Base-by-base conservation (phyloP, 2,329 filamentous ascomycete genomes). In the Trichoderma cornu-damae region DNA sequence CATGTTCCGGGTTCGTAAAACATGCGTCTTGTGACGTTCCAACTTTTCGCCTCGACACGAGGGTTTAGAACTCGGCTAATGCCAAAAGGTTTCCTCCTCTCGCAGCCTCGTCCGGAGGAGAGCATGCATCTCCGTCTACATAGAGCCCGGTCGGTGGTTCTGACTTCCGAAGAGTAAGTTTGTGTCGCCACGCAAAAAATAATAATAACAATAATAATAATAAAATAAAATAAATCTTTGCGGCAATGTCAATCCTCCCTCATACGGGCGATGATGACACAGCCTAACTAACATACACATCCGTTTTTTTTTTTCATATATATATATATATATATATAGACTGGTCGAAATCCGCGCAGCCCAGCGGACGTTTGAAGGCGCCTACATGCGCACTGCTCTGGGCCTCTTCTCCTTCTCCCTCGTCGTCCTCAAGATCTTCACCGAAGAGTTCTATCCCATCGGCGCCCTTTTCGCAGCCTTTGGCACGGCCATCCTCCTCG, bases 401-500 rank as follows among this genome's bases (percentile, higher is more conserved):
- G 90, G 89, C 3, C 92, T 97, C 68, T 97, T 97, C 77, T 93
- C 89, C 57, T 97, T 99, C 72, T 87, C 93, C 18, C 85, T 99
- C 49, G 86, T 99, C 61, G 89, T 99, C 52, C 65, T 73, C 58
- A 96, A 95, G 76, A 95, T 99, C 72, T 97, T 99, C 76, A 96
- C 91, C 7, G 83, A 86, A 52, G 94, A 97, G 69, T 97, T 99
- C 77, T 97, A 97, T 74, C 85, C 88, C 64, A 96, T 96, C 61
- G 94, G 94, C n/a, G 94, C 94, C 6, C 79, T 99, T 30, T 96
- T 96, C 70, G 92, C 94, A 42, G 86, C 90, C 48, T 97, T 97
- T 68, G 94, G 93, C 11, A 85, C 87, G 3, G 89, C 90, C 6
- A 83, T 99, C 47, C 77, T 97, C 68, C 78, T 89, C 24, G 90